These are phyloP conservation scores for Cicer cuneatum DNA, from an alignment of 306 rosid species.

Conservation along the genomic window DNA sequence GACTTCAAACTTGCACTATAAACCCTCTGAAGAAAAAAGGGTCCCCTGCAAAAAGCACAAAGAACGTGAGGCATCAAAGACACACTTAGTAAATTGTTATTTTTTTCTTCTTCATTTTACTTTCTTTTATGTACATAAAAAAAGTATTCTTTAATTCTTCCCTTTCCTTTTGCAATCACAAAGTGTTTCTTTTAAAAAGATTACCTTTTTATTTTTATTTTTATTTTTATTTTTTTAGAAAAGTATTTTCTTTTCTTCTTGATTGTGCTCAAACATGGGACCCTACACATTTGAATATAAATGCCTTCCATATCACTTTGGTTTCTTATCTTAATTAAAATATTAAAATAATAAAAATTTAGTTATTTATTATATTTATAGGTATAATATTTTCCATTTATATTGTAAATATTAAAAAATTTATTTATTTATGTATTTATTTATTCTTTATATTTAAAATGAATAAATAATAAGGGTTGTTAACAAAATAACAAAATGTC, in stretches of 20 bases:
- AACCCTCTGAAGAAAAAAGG: slow-evolving; percentile 46
- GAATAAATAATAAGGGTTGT: not conserved
- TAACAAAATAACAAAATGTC: not conserved
- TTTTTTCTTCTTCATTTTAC: not conserved
- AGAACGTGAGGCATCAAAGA: slow-evolving; percentile 69
- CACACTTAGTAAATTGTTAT: slow-evolving; percentile 32
- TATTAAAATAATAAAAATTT: not conserved
- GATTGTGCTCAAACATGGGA: slow-evolving; percentile 39
- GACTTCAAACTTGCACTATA: slow-evolving; percentile 43
- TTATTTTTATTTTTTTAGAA: slow-evolving; percentile 35
- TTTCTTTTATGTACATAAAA: not conserved
- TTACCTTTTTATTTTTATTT: slow-evolving; percentile 28
- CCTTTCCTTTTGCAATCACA: slow-evolving; percentile 17
- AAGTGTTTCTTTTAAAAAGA: slow-evolving; percentile 42
- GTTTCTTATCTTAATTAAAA: not conserved
- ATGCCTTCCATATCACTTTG: slow-evolving; percentile 24
- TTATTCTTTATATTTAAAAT: not conserved
- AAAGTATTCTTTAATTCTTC: slow-evolving; percentile 15
- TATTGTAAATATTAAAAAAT: not conserved
- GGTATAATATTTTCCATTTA: not conserved
- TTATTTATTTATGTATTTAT: not conserved
- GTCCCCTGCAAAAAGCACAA: slow-evolving; percentile 64
- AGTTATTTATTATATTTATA: not conserved
- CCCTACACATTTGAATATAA: slow-evolving; percentile 39
- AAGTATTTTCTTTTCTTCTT: slow-evolving; percentile 17